These are phyloP conservation scores for Dendrocalamus sinicus DNA, from an alignment of 176 grass and related monocot species.

Conservation along the genomic window DNA sequence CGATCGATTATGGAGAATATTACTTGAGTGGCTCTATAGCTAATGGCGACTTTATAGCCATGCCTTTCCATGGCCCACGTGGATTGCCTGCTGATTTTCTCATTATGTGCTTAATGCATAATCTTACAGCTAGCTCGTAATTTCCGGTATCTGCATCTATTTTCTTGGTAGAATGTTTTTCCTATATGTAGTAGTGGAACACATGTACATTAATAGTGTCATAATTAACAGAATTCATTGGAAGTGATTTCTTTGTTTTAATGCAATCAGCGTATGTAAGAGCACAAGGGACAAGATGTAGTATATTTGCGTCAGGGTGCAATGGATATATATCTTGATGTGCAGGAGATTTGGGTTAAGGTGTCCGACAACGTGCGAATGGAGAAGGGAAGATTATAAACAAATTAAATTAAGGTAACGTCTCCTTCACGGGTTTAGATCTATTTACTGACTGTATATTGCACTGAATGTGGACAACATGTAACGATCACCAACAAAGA, in stretches of 20 bases:
- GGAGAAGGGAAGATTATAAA: too few relatives aligned
- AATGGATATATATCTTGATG: neutral
- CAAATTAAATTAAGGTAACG: neutral
- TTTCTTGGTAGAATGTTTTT: neutral
- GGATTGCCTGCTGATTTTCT: neutral
- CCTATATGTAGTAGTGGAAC: neutral
- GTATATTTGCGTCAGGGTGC: neutral
- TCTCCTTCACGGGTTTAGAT: neutral
- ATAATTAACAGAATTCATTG: neutral
- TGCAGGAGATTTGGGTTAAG: neutral
- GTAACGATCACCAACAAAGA: neutral
- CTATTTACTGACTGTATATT: neutral
- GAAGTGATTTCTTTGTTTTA: neutral
- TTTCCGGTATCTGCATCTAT: neutral
- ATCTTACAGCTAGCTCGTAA: neutral
- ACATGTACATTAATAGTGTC: neutral
- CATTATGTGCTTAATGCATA: neutral
- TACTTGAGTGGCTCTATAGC: neutral
- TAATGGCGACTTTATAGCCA: neutral
- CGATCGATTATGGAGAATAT: neutral
- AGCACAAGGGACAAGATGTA: neutral
- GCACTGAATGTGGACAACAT: neutral
- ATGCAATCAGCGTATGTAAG: neutral
- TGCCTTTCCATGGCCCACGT: neutral
- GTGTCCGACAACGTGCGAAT: neutral